Base-by-base conservation (phyloP, 148 eudicot genomes). In the Diospyros kaki region DNA sequence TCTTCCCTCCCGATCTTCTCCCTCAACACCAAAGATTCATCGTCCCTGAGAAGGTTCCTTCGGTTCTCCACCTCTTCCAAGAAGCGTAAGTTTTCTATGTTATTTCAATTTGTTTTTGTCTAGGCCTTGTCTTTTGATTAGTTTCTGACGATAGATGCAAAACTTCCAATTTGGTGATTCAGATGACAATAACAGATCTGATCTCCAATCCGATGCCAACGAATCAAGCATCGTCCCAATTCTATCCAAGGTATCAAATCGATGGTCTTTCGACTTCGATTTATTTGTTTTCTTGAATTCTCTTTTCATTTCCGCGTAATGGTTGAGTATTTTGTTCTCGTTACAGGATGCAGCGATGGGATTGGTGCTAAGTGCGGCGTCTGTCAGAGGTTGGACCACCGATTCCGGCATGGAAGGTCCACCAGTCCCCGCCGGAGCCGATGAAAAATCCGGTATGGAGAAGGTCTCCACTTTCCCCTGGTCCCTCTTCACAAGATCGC, bases 361-460 rank as follows among this genome's bases (percentile, higher is more conserved):
- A 67, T 82, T 94, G 88, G 98, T 92, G 43, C 78, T 94, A 65
- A 90, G 92, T 81, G 97, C 98, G 41, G 96, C 89, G 0, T 80
- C 88, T 58, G 92, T 92, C 69, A 84, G 78, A 79, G 90, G 89
- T 18, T 93, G 98, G 98, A 93, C 95, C 53, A 93, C 98, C 1
- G 98, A 91, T 54, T 93, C 98, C 38, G 97, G 98, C 56, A 89
- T 93, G 98, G 94, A 93, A 86, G 98, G 98, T 2, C 98, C 98
- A 1, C 71, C 96, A 7, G 86, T 84, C 64, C 85, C 97, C 18
- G 92, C 89, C 9, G 92, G 89, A 39, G 52, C 83, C 58, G 88
- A 82, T 6, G 63, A 89, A 7, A 90, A 72, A 72, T 89, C 97
- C 17, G 80, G 86, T 63, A 77, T 79, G 72, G 92, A 91, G 52